Conservation (phyloP, 2,329 filamentous ascomycete genomes). For the Verticillium tricorpus region DNA sequence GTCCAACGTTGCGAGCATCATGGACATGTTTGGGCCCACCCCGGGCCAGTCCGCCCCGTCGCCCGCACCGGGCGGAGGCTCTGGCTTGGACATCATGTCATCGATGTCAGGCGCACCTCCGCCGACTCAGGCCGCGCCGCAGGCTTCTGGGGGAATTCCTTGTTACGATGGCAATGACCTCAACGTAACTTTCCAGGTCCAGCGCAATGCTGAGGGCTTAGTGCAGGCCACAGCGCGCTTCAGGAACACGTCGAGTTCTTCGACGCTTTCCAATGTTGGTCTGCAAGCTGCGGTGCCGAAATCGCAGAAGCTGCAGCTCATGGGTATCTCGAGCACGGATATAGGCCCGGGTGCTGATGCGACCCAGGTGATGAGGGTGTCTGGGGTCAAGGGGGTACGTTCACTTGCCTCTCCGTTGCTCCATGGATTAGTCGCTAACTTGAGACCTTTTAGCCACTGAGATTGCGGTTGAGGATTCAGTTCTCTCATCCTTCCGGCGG, state of each 20-base stretch:
- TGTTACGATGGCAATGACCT: constrained; percentile 88
- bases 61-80: constrained; percentile 19
- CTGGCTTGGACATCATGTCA: constrained; percentile 45
- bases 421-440: constrained; percentile 14
- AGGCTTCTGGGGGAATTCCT: constrained; percentile 52
- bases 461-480: constrained; percentile 79
- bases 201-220: constrained; percentile 72
- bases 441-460: constrained; percentile 58
- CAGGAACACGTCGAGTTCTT: constrained; percentile 66
- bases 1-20: constrained; percentile 67
- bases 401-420: neutral
- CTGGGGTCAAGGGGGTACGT: constrained; percentile 84
- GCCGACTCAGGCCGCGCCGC: constrained; percentile 26
- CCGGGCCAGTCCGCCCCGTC: constrained; percentile 18
- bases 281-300: constrained; percentile 95
- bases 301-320: constrained; percentile 87
- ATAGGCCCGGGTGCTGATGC: constrained; percentile 75
- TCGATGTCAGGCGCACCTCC: constrained; percentile 29
- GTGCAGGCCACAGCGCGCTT: constrained; percentile 84
- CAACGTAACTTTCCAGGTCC: constrained; percentile 74
- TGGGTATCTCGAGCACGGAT: constrained; percentile 80
- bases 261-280: constrained; percentile 67
- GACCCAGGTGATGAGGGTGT: constrained; percentile 85
- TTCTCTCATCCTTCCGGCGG: constrained; percentile 68
- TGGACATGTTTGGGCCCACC: constrained; percentile 71